Evolutionary conservation across 306 rosid genomes (phyloP), one percentile per base, ranked within the genome.

Genomic region (Cyamopsis tetragonoloba): DNA sequence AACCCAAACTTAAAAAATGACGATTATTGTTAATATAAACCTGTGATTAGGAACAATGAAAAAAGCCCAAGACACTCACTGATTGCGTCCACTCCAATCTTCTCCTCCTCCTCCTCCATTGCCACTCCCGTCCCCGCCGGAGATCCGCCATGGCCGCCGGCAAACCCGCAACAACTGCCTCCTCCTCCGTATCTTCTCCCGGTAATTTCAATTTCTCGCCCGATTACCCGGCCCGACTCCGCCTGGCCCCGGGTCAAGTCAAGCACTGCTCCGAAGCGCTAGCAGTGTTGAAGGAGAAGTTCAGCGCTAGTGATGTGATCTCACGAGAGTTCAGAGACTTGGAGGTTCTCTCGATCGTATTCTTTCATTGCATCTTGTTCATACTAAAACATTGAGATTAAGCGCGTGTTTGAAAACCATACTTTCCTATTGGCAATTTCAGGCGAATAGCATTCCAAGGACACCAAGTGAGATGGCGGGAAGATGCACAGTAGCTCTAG

Each of bases 261-360:
- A 77, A 75, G 4, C 39, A 59, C 78, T 93, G 99, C 84, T 67
- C 84, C n/a, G 57, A 88, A 12, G 97, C 90, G 12, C 86, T 90
- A 57, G 6, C 62, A 3, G 60, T 85, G 58, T 72, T 93, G 62
- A 82, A 69, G 75, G 80, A 79, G 23, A 90, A 86, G 79, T 77
- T 88, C 76, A 84, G 13, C 56, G 11, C 24, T 34, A 86, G 87
- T 74, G 1, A 41, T 51, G 68, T 6, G 17, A 83, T 93, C 77
- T 1, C n/a, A 6, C 85, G 77, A 26, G 98, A 90, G 88, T 93
- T 90, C 47, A 61, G 49, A 11, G 80, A 30, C 69, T 75, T 93
- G 83, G 87, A 89, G 96, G 96, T 86, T 31, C 14, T n/a, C n/a
- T n/a, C n/a, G n/a, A n/a, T n/a, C n/a, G n/a, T n/a, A n/a, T n/a